These are phyloP conservation scores for Cryoendolithus antarcticus DNA, from an alignment of 2,329 filamentous ascomycete genomes.

Conservation along the genomic window DNA sequence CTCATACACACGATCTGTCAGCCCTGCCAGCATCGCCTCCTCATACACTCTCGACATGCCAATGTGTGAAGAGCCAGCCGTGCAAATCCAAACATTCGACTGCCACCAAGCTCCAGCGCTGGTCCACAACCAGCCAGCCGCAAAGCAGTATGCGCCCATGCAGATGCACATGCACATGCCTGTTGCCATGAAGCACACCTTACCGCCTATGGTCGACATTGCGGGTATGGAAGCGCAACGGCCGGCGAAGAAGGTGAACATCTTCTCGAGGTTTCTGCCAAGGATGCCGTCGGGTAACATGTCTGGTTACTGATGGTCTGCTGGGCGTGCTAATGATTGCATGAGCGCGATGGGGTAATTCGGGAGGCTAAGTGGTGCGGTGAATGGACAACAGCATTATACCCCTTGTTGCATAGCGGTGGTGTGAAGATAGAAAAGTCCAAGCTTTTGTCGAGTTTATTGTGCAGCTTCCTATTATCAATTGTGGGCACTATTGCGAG, in stretches of 20 bases:
- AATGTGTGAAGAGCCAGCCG: conserved; percentile 14
- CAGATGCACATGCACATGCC: conserved; percentile 7
- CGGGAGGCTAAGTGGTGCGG: no score
- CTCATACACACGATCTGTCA: conserved; percentile 23
- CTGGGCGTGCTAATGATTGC: no score
- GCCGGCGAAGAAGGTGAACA: conserved; percentile 26
- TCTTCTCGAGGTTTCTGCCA: conserved; percentile 26
- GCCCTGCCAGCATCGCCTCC: conserved; percentile 23
- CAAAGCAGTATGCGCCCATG: conserved; percentile 15
- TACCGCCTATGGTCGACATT: conserved; percentile 11
- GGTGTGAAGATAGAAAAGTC: no score
- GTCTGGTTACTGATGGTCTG: no score
- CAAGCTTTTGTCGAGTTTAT: no score
- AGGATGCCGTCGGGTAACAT: conserved; percentile 10
- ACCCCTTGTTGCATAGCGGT: no score
- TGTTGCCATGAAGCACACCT: conserved; percentile 13
- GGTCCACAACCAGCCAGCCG: conserved; percentile 29
- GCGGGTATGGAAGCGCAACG: conserved; percentile 20
- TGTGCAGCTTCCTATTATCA: no score
- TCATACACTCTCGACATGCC: conserved; percentile 16
- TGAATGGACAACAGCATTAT: no score
- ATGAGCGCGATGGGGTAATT: no score
- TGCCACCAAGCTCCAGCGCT: conserved; percentile 26
- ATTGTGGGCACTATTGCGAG: no score
- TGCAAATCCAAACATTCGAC: conserved; percentile 18